Conservation (phyloP, 352 stramenopile genomes). For the Plasmopara viticola region DNA sequence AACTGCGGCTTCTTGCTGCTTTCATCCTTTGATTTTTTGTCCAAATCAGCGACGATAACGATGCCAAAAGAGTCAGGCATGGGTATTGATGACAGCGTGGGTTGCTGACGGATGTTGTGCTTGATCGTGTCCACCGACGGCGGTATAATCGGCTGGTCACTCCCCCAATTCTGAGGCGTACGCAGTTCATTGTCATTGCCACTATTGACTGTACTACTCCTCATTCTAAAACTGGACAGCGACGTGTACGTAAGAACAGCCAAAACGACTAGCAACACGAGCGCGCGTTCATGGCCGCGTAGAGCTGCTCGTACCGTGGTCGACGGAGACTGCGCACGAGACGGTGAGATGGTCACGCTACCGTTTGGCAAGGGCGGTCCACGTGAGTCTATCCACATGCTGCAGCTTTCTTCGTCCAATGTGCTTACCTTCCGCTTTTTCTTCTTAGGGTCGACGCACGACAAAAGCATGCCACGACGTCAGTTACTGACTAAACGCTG, state of each 20-base stretch:
- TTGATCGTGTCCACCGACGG: slow-evolving; percentile 6
- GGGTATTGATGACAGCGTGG: slow-evolving; percentile 19
- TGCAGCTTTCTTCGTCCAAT: slow-evolving; percentile 28
- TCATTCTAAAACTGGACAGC: slow-evolving; percentile 43
- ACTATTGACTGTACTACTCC: slow-evolving; percentile 4
- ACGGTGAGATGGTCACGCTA: slow-evolving; percentile 15
- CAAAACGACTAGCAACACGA: slow-evolving; percentile 44
- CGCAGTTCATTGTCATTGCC: slow-evolving; percentile 10
- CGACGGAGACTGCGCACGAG: slow-evolving; percentile 24
- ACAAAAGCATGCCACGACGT: slow-evolving; percentile 24
- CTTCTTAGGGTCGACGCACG: slow-evolving; percentile 51
- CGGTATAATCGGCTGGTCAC: slow-evolving; percentile 15
- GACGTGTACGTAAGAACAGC: slow-evolving; percentile 54
- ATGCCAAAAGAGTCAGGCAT: slow-evolving; percentile 76
- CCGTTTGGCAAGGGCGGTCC: slow-evolving; percentile 17
- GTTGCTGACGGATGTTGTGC: slow-evolving; percentile 29
- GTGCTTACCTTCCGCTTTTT: slow-evolving; percentile 83
- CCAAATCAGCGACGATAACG: slow-evolving; percentile 94
- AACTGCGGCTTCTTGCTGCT: slow-evolving; percentile 88
- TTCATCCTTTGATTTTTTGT: slow-evolving; percentile 89
- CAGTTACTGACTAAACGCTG: slow-evolving; percentile 10
- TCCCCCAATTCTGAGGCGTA: slow-evolving; percentile 25
- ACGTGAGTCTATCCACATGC: slow-evolving; percentile 51
- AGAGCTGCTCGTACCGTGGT: slow-evolving; percentile 28
- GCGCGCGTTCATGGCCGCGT: slow-evolving; percentile 43